Evolutionary conservation across 2,329 filamentous ascomycete genomes (phyloP).

Genomic region (Botryotinia convoluta): DNA sequence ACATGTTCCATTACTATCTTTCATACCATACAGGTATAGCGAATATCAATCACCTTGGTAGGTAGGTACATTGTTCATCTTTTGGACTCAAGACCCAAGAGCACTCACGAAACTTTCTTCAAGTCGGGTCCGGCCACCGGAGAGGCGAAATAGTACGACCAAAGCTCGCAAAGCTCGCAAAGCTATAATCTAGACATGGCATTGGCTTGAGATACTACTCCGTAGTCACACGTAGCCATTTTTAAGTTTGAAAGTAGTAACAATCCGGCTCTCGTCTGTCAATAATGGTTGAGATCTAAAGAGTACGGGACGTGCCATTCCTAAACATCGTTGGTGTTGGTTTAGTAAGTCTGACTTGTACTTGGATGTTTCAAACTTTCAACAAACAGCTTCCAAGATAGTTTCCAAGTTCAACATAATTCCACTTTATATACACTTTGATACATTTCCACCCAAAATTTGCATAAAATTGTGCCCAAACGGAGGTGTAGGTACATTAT

Average conservation of each 20-base stretch:
- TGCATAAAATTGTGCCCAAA: not conserved
- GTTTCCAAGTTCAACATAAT: not conserved
- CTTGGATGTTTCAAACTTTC: slow-evolving; percentile 3
- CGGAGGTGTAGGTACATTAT: too few relatives aligned
- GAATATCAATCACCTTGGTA: not conserved
- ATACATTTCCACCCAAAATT: not conserved
- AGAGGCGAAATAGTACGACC: not conserved
- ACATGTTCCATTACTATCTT: not conserved
- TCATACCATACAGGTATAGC: not conserved
- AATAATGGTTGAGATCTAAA: not conserved
- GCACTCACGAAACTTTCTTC: not conserved
- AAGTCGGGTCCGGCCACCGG: slow-evolving; percentile 1
- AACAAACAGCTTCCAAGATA: slow-evolving; percentile 3
- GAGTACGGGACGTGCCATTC: not conserved
- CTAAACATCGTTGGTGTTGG: not conserved
- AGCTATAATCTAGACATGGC: not conserved
- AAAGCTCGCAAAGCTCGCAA: not conserved
- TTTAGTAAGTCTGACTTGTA: not conserved
- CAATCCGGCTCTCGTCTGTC: not conserved
- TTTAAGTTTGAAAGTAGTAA: not conserved
- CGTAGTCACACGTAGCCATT: not conserved
- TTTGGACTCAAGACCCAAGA: slow-evolving; percentile 1
- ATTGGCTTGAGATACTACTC: not conserved
- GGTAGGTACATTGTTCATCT: not conserved
- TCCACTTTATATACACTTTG: not conserved